Evolutionary conservation across 768 basidiomycete genomes (phyloP), one percentile per base, ranked within the genome.

Genomic region (Rhizopogon vulgaris): DNA sequence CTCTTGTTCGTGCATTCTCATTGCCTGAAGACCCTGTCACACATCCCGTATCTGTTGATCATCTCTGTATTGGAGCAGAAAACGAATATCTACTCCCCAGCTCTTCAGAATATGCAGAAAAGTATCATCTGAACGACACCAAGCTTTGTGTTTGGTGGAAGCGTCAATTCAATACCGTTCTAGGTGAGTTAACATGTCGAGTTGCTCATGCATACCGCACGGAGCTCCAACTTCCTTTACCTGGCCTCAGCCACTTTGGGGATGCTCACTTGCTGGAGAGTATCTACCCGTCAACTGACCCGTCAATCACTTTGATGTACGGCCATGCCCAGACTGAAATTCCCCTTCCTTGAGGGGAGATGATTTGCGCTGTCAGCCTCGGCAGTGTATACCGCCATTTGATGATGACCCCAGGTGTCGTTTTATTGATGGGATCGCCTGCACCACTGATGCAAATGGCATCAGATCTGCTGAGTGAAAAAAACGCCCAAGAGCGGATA

Each of bases 361-460:
- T 45, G 58, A 57, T 3, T 56, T 64, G 1, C 8, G 37, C 48
- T 58, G 38, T 48, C 58, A 57, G 66, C 71, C 94, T 28, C 90
- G 88, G 0, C 77, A 83, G 50, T 79, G 79, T 48, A 85, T 99
- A 18, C 96, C 96, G 2, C 85, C 80, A 51, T 92, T 98, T 63
- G 89, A 93, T n/a, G 96, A 99, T 61, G 94, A 96, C 67, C 94
- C 96, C 6, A 97, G 97, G 68, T 83, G 88, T 52, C 81, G 96
- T 15, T 97, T 97, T 66, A 69, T 99, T 65, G 88, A 90, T 66
- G 94, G 95, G 69, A 82, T 97, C 48, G 90, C 86, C 38, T 84
- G 80, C 56, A 88, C 80, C 7, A 81, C 78, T 41, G 78, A 82
- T 43, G 80, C 72, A 50, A 79, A 78, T 40, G 76, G 73, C 1